Evolutionary conservation across 2,329 filamentous ascomycete species (phyloP).

Genomic region (Davidsoniella neocaledoniae): DNA sequence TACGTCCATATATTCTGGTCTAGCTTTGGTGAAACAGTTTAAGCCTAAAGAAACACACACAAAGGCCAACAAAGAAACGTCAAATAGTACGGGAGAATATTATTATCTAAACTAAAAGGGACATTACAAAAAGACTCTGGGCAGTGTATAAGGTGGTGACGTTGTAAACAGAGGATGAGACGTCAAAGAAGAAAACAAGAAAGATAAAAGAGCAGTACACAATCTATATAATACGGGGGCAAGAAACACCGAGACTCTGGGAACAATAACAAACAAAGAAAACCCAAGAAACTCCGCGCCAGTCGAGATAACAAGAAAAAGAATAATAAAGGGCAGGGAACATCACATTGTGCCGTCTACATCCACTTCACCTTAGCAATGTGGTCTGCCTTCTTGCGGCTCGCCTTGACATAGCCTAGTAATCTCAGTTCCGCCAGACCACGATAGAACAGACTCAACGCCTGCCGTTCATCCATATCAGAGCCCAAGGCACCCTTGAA

Average conservation of each 20-base stretch:
- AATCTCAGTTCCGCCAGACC: slow-evolving; percentile 70
- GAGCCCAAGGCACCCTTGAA: slow-evolving; percentile 48
- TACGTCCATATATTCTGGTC: neutral
- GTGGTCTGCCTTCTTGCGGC: slow-evolving; percentile 83
- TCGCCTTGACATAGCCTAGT: slow-evolving; percentile 76
- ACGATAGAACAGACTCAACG: slow-evolving; percentile 66
- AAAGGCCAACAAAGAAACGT: neutral
- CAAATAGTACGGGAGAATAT: neutral
- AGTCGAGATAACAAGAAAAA: neutral
- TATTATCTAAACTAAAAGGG: neutral
- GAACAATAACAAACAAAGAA: neutral
- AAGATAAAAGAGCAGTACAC: neutral
- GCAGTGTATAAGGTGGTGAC: neutral
- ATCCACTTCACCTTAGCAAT: slow-evolving; percentile 79
- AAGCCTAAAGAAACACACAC: neutral
- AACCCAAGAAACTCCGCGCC: neutral
- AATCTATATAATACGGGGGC: neutral
- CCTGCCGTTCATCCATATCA: slow-evolving; percentile 32
- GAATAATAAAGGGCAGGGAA: neutral
- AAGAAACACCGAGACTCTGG: neutral
- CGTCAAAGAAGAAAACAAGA: neutral
- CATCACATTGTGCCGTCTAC: slow-evolving; percentile 16
- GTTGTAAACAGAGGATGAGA: neutral
- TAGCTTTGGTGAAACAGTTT: neutral
- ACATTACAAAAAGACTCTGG: neutral